These are phyloP conservation scores for Penicillium ochrochloron DNA, from an alignment of 495 filamentous ascomycete species.

Conservation along the genomic window DNA sequence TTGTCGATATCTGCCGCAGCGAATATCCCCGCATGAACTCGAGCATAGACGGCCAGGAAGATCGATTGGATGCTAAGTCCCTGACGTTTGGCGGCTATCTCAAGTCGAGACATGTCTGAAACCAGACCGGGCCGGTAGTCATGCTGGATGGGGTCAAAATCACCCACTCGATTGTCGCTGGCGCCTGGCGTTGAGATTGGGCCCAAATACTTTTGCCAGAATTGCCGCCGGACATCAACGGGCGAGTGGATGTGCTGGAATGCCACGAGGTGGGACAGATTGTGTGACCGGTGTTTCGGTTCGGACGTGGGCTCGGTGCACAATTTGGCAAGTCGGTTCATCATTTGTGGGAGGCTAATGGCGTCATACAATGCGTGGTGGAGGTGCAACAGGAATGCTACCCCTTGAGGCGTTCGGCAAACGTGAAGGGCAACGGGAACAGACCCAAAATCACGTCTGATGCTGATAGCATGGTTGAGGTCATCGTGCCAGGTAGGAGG, in stretches of 20 bases:
- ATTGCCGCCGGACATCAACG: conserved; percentile 29
- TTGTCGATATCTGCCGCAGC: conserved; percentile 7
- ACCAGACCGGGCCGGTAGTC: conserved; percentile 38
- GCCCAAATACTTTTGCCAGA: conserved; percentile 41
- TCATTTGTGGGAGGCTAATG: conserved; percentile 35
- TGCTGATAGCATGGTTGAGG: conserved; percentile 12
- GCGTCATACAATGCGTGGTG: conserved; percentile 47
- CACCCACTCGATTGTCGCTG: conserved; percentile 6
- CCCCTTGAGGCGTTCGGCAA: conserved; percentile 26
- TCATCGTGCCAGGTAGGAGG: conserved; percentile 34
- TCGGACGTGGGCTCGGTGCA: conserved; percentile 20
- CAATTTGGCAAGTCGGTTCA: conserved; percentile 28
- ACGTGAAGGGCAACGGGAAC: conserved; percentile 36
- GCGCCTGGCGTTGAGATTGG: conserved; percentile 13
- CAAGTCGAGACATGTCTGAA: conserved; percentile 32
- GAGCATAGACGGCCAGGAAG: conserved; percentile 42
- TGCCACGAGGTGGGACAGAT: conserved; percentile 37
- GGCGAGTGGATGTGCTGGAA: conserved; percentile 37
- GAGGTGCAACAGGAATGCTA: conserved; percentile 36
- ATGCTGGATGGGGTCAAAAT: conserved; percentile 29
- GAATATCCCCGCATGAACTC: conserved; percentile 30
- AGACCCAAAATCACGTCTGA: conserved; percentile 20
- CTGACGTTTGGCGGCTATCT: conserved; percentile 32
- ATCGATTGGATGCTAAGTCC: conserved; percentile 41
- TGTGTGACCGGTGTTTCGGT: conserved; percentile 10